Evolutionary conservation across 1,139 yeast species (phyloP).

Genomic region (Zygoascus meyerae): DNA sequence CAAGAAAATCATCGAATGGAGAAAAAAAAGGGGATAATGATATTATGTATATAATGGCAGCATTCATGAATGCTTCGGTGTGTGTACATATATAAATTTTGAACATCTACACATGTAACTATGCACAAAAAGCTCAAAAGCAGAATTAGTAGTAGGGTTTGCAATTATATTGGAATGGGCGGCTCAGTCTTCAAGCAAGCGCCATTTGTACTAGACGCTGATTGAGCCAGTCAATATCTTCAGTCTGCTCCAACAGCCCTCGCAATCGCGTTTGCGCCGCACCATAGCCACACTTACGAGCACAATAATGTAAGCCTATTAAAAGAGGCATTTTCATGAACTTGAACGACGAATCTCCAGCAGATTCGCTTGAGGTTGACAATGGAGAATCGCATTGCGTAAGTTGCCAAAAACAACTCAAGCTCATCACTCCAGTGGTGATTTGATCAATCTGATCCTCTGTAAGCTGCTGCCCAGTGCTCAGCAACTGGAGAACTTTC

Average conservation of each 20-base stretch:
- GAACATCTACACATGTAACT: too few species aligned
- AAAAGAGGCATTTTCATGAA: background rate
- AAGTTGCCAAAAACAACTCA: slow-evolving; percentile 1
- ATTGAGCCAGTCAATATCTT: slow-evolving; percentile 5
- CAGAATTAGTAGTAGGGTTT: too few species aligned
- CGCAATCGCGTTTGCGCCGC: background rate
- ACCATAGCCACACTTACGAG: background rate
- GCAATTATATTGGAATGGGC: too few species aligned
- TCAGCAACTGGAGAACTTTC: slow-evolving; percentile 4
- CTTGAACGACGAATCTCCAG: background rate
- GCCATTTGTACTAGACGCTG: slow-evolving; percentile 2
- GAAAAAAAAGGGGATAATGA: too few species aligned
- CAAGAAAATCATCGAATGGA: too few species aligned
- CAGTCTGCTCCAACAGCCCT: slow-evolving; percentile 3
- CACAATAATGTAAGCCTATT: background rate
- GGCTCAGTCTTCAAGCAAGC: too few species aligned
- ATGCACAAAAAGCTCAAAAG: too few species aligned
- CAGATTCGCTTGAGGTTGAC: background rate
- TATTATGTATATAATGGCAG: too few species aligned
- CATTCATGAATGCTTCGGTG: too few species aligned
- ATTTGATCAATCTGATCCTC: slow-evolving; percentile 4
- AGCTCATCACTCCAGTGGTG: background rate
- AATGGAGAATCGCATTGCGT: slow-evolving; percentile 2
- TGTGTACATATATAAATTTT: too few species aligned
- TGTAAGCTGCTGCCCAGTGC: background rate